Conservation (phyloP, 306 rosid genomes). For the Potentilla sterilis region DNA sequence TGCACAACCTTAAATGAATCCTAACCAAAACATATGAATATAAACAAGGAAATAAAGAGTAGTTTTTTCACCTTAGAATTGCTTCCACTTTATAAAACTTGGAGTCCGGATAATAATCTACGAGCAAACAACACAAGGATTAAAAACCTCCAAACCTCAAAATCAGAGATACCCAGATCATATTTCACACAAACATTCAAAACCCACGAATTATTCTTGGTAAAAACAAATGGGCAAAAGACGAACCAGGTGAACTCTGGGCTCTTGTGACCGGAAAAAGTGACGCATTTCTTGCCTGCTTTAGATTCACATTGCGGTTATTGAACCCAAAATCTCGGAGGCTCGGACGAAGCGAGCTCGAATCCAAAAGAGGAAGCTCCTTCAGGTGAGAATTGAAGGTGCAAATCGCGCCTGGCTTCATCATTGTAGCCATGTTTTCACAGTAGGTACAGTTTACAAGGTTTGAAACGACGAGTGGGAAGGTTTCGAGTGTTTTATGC, state of each 20-base stretch:
- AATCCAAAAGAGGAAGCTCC: conserved; percentile 26
- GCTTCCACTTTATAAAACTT: conserved; percentile 93
- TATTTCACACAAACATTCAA: not conserved
- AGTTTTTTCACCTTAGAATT: conserved; percentile 56
- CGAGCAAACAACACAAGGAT: conserved; percentile 7
- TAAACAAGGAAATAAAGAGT: not conserved
- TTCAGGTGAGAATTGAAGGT: conserved; percentile 30
- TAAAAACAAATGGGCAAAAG: not conserved
- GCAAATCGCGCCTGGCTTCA: conserved; percentile 21
- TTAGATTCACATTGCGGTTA: conserved; percentile 37
- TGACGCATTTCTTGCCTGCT: conserved; percentile 33
- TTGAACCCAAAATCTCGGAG: conserved; percentile 24
- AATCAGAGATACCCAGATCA: conserved; percentile 10
- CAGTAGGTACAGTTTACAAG: not conserved
- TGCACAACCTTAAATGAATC: not conserved
- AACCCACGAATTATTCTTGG: not conserved
- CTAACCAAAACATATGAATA: not conserved
- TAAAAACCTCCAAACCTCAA: not conserved
- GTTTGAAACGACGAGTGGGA: conserved; percentile 4
- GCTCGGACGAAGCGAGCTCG: conserved; percentile 20
- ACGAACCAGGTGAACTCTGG: conserved; percentile 48
- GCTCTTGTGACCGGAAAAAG: conserved; percentile 58
- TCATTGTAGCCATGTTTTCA: conserved; percentile 42
- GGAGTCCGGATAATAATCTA: conserved; percentile 64
- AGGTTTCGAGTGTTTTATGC: not conserved